Evolutionary conservation across 176 grass and related monocot genomes (phyloP), one percentile per base, ranked within the genome.

Genomic region (Musa itinerans): DNA sequence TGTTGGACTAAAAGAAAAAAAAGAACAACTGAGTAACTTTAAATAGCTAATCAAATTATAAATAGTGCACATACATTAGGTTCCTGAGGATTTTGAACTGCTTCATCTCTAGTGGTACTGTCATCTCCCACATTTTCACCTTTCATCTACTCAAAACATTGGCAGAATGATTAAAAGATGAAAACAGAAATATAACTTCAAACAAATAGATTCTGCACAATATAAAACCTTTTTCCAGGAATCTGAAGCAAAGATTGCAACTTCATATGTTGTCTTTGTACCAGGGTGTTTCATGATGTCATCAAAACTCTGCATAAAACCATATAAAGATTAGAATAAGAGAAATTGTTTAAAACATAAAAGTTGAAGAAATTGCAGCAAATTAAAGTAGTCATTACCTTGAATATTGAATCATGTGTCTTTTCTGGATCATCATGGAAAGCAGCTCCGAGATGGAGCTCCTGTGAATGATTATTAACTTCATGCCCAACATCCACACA

Each of bases 141-240:
- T 57, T 57, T 75, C 22, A 84, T 27, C 71, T 62, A 76, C 17
- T 63, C 57, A 66, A 77, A 72, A 53, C 21, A 67, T 81, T 50
- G 63, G 2, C 5, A 72, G 49, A 70, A 10, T 71, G 43, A 78
- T 72, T 51, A 76, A 49, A 23, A 53, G 25, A 52, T 1, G 74
- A 74, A 43, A 78, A 65, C 48, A 78, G 53, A 73, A 34, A 78
- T 50, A 11, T 23, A 49, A 53, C 34, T 2, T 73, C 10, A 54
- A 69, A 68, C 34, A 72, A 66, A 68, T n/a, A 19, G 61, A 78
- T 56, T 63, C 17, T 68, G 17, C 23, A 53, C 10, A 22, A 70
- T 57, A 74, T 66, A 74, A 63, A 63, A 98, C 88, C 95, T 89
- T 99, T 83, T 88, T 99, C 90, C 90, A 99, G 50, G 86, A 87